Evolutionary conservation across 2,329 filamentous ascomycete genomes (phyloP), one percentile per base, ranked within the genome.

Genomic region (Xylaria sp.): DNA sequence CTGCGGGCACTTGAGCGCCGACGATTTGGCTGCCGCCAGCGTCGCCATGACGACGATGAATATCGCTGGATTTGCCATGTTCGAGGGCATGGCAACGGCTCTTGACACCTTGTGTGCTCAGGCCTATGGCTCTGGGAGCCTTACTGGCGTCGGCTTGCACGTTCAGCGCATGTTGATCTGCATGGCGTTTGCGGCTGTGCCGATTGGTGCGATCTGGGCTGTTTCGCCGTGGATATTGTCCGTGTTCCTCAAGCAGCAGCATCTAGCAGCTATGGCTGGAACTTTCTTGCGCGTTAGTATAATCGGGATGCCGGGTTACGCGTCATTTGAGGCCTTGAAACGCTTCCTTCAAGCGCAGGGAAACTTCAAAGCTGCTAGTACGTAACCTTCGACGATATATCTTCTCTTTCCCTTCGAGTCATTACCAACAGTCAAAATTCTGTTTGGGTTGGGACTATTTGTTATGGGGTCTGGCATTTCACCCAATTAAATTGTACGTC

Each of bases 281-380:
- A 76, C 75, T 0, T 87, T 86, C 63, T 71, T 87, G 38, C 77
- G 80, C 3, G 78, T 84, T 38, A 81, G 83, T 45, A 76, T 87
- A 1, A 73, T 85, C 6, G 84, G 85, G 0, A 77, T 85, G 1
- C 85, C 85, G 0, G 85, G 84, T 2, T 87, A 86, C 61, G 84
- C 83, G 1, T 79, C 80, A 2, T 87, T 87, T 33, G 85, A 87
- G 67, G 83, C 83, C 0, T 77, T 83, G 1, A 87, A 87, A 72
- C 79, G 85, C 0, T 87, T 86, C 67, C 78, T 86, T 2, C 85
- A 87, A 71, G 83, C 85, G 0, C 85, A 87, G 68, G 85, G 85
- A 1, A 78, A 85, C 36, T 87, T 86, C 76, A 81, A 81, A 38
- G 83, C 81, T 1, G 82, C 80, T 15, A 79, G 66, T 68, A 61